Evolutionary conservation across 1,139 yeast species (phyloP).

Genomic region (Magnusiomyces ingens): DNA sequence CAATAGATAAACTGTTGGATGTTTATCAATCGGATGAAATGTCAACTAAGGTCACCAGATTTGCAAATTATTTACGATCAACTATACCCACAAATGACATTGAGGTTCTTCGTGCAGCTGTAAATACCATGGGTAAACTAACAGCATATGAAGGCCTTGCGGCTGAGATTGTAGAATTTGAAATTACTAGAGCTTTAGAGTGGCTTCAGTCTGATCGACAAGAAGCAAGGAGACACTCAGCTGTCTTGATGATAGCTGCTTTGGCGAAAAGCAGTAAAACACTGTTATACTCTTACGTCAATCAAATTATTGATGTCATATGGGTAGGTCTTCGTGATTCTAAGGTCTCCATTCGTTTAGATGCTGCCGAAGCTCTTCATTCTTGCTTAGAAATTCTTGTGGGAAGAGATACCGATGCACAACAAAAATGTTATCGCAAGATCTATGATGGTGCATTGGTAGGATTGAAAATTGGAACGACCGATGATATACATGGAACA

Average conservation of each 20-base stretch:
- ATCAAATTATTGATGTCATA: conserved; percentile 70
- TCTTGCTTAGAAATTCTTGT: conserved; percentile 73
- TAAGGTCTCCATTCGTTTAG: conserved; percentile 65
- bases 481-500: conserved; percentile 78
- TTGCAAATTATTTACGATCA: conserved; percentile 78
- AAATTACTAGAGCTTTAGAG: conserved; percentile 82
- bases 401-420: conserved; percentile 65
- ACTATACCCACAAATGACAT: conserved; percentile 77
- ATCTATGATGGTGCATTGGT: conserved; percentile 55
- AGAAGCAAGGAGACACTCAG: conserved; percentile 79
- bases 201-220: conserved; percentile 83
- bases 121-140: conserved; percentile 75
- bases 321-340: conserved; percentile 86
- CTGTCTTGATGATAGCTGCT: conserved; percentile 75
- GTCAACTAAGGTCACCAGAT: conserved; percentile 83
- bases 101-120: conserved; percentile 80
- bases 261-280: conserved; percentile 87
- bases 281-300: conserved; percentile 67
- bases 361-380: conserved; percentile 76
- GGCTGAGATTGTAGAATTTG: conserved; percentile 88
- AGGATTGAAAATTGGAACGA: conserved; percentile 36
- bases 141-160: conserved; percentile 88
- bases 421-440: conserved; percentile 67
- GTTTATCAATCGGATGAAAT: conserved; percentile 70
- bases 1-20: conserved; percentile 79